Conservation (phyloP, 208 protist species). For the Leishmania gerbilli region DNA sequence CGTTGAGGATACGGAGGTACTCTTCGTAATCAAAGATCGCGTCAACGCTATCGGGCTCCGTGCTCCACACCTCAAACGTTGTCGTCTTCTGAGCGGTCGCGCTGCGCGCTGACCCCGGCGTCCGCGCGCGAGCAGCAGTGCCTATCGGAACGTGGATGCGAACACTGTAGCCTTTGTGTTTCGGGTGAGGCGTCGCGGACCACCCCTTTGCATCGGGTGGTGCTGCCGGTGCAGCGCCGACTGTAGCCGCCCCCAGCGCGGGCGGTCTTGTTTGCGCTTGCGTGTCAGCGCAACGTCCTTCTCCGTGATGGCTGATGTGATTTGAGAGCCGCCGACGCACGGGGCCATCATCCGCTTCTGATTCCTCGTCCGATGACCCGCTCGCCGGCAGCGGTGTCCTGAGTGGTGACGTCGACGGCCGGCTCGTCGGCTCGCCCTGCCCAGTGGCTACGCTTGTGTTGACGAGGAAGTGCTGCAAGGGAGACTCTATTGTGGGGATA, state of each 20-base stretch:
- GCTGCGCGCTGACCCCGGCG: not conserved
- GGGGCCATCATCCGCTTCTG: not conserved
- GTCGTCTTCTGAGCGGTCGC: conserved; percentile 4
- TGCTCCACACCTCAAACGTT: conserved; percentile 4
- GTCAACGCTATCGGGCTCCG: conserved; percentile 47
- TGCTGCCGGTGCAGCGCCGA: not conserved
- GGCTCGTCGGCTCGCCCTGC: not conserved
- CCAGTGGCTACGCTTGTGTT: not conserved
- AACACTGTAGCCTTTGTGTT: conserved; percentile 10
- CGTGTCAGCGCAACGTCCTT: not conserved
- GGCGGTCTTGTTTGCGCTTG: not conserved
- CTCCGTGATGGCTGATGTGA: not conserved
- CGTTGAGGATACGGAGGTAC: conserved; percentile 40
- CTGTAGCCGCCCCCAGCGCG: not conserved
- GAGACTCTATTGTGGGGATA: conserved; percentile 18
- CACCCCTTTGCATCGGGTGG: not conserved
- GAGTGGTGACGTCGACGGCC: not conserved
- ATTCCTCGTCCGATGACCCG: not conserved
- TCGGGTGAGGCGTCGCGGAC: not conserved
- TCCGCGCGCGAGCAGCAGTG: not conserved
- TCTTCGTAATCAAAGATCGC: conserved; percentile 88
- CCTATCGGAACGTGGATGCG: conserved; percentile 3
- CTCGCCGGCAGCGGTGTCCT: not conserved
- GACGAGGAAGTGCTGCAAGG: conserved; percentile 24
- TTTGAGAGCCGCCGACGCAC: not conserved